Percentiles rank a stretch among this genome's conserved stretches.
phyloP scores from a whole-genome alignment of 2,329 filamentous ascomycete genomes.

The Cladosporium halotolerans region DNA sequence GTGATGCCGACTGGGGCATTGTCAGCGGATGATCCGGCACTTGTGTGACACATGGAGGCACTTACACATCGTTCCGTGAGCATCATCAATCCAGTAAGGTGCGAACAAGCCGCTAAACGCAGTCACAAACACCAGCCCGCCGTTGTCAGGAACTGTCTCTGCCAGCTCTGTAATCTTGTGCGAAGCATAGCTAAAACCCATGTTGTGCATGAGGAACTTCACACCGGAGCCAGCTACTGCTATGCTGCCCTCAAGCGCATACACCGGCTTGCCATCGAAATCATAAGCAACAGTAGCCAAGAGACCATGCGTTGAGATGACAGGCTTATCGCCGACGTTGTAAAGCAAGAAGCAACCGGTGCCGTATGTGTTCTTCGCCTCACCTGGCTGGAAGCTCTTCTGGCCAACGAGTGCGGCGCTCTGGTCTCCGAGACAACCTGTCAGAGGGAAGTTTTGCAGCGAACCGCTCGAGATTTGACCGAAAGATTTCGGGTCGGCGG shows the following conservation, averaged over 20 bases:
- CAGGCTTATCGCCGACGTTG: conserved; percentile 78
- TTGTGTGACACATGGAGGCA: conserved; percentile 12
- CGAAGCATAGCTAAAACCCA: conserved; percentile 58
- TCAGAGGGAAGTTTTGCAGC: conserved; percentile 65
- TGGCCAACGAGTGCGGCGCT: conserved; percentile 76
- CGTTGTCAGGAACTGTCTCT: conserved; percentile 64
- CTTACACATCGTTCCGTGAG: conserved; percentile 76
- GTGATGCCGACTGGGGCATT: conserved; percentile 27
- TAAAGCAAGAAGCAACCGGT: conserved; percentile 87
- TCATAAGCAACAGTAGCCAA: conserved; percentile 85
- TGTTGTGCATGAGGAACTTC: conserved; percentile 42
- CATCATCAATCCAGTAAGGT: conserved; percentile 92
- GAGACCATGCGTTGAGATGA: conserved; percentile 76
- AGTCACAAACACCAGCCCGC: conserved; percentile 78
- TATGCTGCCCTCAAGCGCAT: conserved; percentile 74
- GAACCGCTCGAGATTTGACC: conserved; percentile 60
- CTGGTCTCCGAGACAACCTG: conserved; percentile 83
- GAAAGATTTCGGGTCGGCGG: conserved; percentile 67
- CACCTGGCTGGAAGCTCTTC: conserved; percentile 66
- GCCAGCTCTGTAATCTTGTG: conserved; percentile 61
- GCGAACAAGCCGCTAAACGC: conserved; percentile 88
- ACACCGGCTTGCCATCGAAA: conserved; percentile 64
- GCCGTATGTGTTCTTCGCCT: conserved; percentile 86
- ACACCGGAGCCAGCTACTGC: conserved; percentile 67
- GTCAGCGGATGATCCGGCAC: background rate